Evolutionary conservation across 2,329 filamentous ascomycete species (phyloP).

Genomic region (Penicillium concentricum): DNA sequence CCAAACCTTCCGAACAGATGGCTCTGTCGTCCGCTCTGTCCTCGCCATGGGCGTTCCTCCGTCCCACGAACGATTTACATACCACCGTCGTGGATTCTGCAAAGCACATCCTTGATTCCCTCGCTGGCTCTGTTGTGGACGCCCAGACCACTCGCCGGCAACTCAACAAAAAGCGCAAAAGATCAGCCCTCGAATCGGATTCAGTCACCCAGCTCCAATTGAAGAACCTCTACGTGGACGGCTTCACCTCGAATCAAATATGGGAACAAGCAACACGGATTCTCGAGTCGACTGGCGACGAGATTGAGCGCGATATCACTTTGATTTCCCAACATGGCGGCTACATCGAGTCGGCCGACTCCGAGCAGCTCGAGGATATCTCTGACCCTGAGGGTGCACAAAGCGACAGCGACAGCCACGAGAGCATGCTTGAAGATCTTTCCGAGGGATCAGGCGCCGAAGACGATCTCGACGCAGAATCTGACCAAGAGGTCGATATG

Average conservation of each 20-base stretch:
- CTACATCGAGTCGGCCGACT: conserved; percentile 7
- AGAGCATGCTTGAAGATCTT: conserved; percentile 14
- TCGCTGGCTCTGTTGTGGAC: conserved; percentile 71
- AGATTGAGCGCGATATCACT: conserved; percentile 52
- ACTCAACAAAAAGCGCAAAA: conserved; percentile 73
- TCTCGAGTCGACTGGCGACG: conserved; percentile 62
- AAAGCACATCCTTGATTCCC: conserved; percentile 76
- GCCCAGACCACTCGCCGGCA: conserved; percentile 68
- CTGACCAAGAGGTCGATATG: conserved; percentile 8
- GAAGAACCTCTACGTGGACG: conserved; percentile 79
- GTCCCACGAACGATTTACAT: conserved; percentile 66
- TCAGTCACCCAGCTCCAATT: conserved; percentile 64
- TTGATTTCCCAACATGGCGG: conserved; percentile 28
- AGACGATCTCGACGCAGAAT: conserved; percentile 17
- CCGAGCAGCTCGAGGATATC: conserved; percentile 9
- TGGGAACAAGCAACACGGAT: conserved; percentile 92
- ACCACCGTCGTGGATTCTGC: conserved; percentile 69
- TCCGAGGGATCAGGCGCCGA: conserved; percentile 12
- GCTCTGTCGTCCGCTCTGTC: conserved; percentile 46
- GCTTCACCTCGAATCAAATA: conserved; percentile 83
- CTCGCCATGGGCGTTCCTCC: conserved; percentile 73
- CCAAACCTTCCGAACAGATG: background rate
- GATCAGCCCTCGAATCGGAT: conserved; percentile 53
- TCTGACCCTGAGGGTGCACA: conserved; percentile 15
- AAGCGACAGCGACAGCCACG: conserved; percentile 16